Evolutionary conservation across 208 protist species (phyloP).

Genomic region (Trypanosomatidae sp.): DNA sequence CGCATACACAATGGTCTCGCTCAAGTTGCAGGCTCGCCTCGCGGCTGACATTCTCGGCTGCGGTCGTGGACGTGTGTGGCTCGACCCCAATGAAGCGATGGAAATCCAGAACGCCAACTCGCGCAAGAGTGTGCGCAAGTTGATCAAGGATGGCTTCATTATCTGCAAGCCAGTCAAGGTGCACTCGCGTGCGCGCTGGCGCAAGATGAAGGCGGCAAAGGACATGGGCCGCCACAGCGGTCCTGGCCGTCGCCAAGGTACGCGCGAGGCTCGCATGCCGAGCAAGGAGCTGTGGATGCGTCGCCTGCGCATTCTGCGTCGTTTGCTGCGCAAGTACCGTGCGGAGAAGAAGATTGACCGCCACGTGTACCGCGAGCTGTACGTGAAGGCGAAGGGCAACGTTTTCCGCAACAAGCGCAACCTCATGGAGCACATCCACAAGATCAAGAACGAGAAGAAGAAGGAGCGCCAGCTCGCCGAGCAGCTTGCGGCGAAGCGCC

Average conservation of each 20-base stretch:
- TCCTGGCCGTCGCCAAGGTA: constrained; percentile 95
- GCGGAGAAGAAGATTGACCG: constrained; percentile 97
- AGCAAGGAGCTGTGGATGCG: constrained; percentile 97
- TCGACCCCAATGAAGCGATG: constrained; percentile 96
- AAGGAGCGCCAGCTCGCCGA: constrained; percentile 92
- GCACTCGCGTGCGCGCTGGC: constrained; percentile 92
- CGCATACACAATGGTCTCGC: constrained; percentile 47
- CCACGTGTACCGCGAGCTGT: constrained; percentile 96
- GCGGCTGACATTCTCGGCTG: constrained; percentile 97
- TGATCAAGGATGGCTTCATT: constrained; percentile 97
- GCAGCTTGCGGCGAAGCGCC: constrained; percentile 57
- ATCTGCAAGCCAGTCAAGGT: constrained; percentile 93
- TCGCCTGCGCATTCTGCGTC: constrained; percentile 95
- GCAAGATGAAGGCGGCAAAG: constrained; percentile 87
- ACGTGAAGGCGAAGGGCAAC: constrained; percentile 98
- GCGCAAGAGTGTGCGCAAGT: constrained; percentile 93
- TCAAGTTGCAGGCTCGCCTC: constrained; percentile 96
- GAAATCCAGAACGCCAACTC: constrained; percentile 98
- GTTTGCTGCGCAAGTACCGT: constrained; percentile 96
- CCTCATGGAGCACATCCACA: constrained; percentile 98
- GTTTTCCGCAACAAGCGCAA: constrained; percentile 99
- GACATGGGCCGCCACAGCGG: constrained; percentile 88
- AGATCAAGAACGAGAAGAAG: constrained; percentile 94
- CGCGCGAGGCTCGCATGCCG: constrained; percentile 94
- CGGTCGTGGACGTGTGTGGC: constrained; percentile 95